These are phyloP conservation scores for Ploettnerulaceae sp. DNA, from an alignment of 2,329 filamentous ascomycete genomes.

Conservation along the genomic window DNA sequence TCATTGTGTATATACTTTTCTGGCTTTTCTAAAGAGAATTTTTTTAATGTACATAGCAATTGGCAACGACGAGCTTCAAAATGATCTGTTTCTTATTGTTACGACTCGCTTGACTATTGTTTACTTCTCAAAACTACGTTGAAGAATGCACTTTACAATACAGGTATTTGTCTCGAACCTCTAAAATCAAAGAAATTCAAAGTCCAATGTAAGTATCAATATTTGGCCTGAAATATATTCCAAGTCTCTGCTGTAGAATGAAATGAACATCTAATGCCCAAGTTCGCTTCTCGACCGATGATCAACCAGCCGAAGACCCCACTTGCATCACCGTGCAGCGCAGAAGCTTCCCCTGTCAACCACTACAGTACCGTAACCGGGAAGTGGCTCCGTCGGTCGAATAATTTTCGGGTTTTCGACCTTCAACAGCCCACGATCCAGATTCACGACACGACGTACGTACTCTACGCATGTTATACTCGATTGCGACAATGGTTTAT, in stretches of 20 bases:
- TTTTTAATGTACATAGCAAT: slow-evolving; percentile 10
- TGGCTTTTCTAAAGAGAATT: background rate
- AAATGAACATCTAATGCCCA: no score
- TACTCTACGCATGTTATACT: background rate
- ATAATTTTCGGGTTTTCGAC: slow-evolving; percentile 7
- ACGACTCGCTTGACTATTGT: background rate
- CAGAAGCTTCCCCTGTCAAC: slow-evolving; percentile 11
- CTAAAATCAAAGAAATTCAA: no score
- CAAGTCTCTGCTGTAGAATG: background rate
- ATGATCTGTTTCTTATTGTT: background rate
- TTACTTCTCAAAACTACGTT: background rate
- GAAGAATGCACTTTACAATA: no score
- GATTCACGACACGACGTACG: no score
- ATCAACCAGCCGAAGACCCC: slow-evolving; percentile 1
- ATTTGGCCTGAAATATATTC: background rate
- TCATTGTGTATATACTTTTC: slow-evolving; percentile 15
- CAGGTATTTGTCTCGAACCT: no score
- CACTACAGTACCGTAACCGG: background rate
- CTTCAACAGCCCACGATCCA: slow-evolving; percentile 3
- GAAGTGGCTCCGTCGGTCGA: background rate
- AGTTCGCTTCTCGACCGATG: slow-evolving; percentile 1
- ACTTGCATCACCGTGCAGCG: slow-evolving; percentile 23
- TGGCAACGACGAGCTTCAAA: background rate
- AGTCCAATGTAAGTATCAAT: no score
- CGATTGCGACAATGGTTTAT: background rate